Conservation (phyloP, 2,329 filamentous ascomycete species). For the Diaporthe longicolla region DNA sequence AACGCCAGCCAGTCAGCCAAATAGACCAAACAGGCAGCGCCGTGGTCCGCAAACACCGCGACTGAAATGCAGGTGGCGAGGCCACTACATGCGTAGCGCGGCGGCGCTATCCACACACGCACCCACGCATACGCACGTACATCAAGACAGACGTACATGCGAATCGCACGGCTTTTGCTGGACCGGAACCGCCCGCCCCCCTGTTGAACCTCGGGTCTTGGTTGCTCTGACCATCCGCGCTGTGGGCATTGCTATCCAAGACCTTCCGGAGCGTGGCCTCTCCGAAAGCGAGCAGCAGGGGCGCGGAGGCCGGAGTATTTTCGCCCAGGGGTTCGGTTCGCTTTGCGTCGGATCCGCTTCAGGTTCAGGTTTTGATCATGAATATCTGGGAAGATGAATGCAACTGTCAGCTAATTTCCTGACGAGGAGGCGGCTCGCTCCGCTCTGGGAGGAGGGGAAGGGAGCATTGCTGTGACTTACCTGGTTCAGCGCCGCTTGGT, state of each 20-base stretch:
- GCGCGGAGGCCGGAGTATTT: conserved; percentile 4
- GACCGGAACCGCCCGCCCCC: conserved; percentile 20
- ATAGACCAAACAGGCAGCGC: not conserved
- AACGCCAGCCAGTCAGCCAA: not conserved
- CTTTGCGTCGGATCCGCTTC: conserved; percentile 3
- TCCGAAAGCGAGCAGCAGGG: not conserved
- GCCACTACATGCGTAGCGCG: conserved; percentile 21
- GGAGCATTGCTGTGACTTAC: conserved; percentile 61
- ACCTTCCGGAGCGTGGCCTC: not conserved
- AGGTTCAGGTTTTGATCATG: conserved; percentile 70
- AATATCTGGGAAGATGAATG: conserved; percentile 66
- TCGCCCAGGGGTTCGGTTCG: conserved; percentile 8
- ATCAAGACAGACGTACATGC: no score
- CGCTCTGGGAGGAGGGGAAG: not conserved
- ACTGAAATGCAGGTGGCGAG: conserved; percentile 14
- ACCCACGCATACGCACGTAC: not conserved
- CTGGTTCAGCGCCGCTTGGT: conserved; percentile 88
- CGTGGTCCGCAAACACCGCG: conserved; percentile 12
- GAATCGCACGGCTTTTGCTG: conserved; percentile 19
- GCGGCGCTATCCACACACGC: conserved; percentile 8
- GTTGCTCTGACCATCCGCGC: not conserved
- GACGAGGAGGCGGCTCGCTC: not conserved
- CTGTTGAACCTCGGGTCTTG: not conserved
- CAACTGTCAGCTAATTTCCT: conserved; percentile 44
- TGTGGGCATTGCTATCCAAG: not conserved